Evolutionary conservation across 2,329 filamentous ascomycete species (phyloP).

Genomic region (Penicillium brevicompactum): DNA sequence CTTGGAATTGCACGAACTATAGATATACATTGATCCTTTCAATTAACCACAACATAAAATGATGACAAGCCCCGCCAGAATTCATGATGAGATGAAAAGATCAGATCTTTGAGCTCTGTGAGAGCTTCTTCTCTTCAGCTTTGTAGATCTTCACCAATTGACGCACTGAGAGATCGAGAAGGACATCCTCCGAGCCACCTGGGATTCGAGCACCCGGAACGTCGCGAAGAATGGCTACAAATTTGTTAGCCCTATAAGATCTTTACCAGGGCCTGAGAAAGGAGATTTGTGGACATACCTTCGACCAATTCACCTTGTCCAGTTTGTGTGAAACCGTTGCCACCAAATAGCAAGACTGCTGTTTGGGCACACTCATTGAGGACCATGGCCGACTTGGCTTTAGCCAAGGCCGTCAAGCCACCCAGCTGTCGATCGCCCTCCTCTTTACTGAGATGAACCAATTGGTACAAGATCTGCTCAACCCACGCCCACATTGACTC

Average conservation of each 20-base stretch:
- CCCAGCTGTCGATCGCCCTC: conserved; percentile 60
- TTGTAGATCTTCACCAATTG: conserved; percentile 71
- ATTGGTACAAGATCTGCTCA: conserved; percentile 69
- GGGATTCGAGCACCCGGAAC: conserved; percentile 65
- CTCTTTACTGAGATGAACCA: conserved; percentile 59
- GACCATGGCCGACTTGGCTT: conserved; percentile 72
- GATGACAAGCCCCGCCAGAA: too few species aligned
- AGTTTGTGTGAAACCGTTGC: conserved; percentile 69
- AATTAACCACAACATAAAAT: background rate
- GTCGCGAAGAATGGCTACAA: conserved; percentile 63
- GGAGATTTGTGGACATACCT: conserved; percentile 49
- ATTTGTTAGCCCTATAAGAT: conserved; percentile 23
- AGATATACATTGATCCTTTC: background rate
- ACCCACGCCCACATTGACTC: conserved; percentile 74
- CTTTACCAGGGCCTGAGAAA: conserved; percentile 1
- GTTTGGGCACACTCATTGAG: conserved; percentile 70
- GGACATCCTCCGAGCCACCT: conserved; percentile 72
- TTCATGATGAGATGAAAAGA: background rate
- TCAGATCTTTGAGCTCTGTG: conserved; percentile 31
- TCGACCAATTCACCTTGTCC: conserved; percentile 73
- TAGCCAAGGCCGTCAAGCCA: conserved; percentile 70
- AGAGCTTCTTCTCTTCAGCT: conserved; percentile 35
- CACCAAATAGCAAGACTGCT: conserved; percentile 71
- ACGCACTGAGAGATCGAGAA: conserved; percentile 69
- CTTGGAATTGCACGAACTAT: too few species aligned